Conservation (phyloP, 176 grass and related monocot genomes). For the Aegilops longissima region DNA sequence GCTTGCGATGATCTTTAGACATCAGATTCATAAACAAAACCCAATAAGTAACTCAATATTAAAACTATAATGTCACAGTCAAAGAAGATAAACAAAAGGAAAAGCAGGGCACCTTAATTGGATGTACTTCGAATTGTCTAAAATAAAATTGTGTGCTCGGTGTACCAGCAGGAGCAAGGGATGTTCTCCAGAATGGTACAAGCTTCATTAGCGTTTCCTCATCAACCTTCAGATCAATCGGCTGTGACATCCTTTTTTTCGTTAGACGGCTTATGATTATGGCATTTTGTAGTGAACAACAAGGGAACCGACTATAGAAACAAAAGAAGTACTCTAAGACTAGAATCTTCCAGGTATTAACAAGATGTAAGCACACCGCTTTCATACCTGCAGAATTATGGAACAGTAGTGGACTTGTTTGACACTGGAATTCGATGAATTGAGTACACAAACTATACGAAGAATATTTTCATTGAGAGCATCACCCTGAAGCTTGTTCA, state of each 20-base stretch:
- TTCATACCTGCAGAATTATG: constrained; percentile 68
- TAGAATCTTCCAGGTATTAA: not conserved
- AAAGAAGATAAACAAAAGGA: constrained; percentile 31
- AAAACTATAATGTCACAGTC: constrained; percentile 12
- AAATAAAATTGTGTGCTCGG: constrained; percentile 73
- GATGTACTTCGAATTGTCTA: constrained; percentile 85
- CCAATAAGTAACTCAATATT: not conserved
- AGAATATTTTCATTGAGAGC: constrained; percentile 58
- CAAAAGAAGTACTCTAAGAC: not conserved
- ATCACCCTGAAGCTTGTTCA: constrained; percentile 59
- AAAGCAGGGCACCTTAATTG: constrained; percentile 67
- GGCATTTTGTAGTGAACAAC: constrained; percentile 12
- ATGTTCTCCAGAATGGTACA: constrained; percentile 87
- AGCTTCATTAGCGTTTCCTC: constrained; percentile 90
- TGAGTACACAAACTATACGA: constrained; percentile 53
- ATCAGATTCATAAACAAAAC: constrained; percentile 35
- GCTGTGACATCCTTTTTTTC: constrained; percentile 44
- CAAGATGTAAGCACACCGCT: not conserved
- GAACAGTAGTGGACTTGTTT: constrained; percentile 88
- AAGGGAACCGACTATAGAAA: not conserved
- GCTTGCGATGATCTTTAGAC: constrained; percentile 71
- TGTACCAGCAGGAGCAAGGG: constrained; percentile 54
- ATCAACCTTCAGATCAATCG: constrained; percentile 80
- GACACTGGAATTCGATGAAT: constrained; percentile 54
- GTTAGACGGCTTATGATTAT: constrained; percentile 37